Conservation (phyloP, 2,329 filamentous ascomycete species). For the Lachnum nothofagi region DNA sequence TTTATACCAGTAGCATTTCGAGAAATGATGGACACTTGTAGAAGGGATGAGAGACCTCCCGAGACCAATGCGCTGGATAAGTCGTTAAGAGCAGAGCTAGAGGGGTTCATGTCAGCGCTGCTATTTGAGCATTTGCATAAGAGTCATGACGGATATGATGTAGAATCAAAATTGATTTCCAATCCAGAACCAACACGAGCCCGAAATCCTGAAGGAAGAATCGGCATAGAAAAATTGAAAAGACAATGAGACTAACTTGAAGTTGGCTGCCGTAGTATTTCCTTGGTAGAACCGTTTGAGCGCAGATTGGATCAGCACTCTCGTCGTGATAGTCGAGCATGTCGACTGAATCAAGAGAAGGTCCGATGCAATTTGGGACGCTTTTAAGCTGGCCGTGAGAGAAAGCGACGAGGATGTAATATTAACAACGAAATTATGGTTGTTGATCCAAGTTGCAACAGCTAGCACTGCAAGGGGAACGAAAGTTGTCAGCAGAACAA, state of each 20-base stretch:
- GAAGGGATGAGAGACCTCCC: slow-evolving; percentile 48
- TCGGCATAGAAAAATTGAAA: background rate
- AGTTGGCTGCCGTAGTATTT: slow-evolving; percentile 55
- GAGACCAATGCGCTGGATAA: slow-evolving; percentile 62
- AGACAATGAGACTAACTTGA: slow-evolving; percentile 36
- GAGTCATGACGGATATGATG: background rate
- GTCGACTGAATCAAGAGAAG: slow-evolving; percentile 74
- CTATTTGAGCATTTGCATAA: background rate
- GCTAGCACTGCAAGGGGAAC: slow-evolving; percentile 72
- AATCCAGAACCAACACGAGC: no score
- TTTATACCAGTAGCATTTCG: slow-evolving; percentile 58
- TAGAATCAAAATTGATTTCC: no score
- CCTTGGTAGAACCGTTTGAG: slow-evolving; percentile 49
- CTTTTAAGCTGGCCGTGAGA: slow-evolving; percentile 80
- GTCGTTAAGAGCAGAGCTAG: slow-evolving; percentile 50
- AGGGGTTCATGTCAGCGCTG: background rate
- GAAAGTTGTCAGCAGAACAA: slow-evolving; percentile 72
- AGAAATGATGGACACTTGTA: slow-evolving; percentile 71
- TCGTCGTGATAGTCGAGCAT: slow-evolving; percentile 65
- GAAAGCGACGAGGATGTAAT: slow-evolving; percentile 59
- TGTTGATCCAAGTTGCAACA: slow-evolving; percentile 64
- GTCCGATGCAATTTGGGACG: slow-evolving; percentile 72
- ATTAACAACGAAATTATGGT: slow-evolving; percentile 54
- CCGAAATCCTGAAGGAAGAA: background rate
- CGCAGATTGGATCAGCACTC: slow-evolving; percentile 53